A percentile compares a stretch with the other conserved stretches of the same genome.
Conservation (phyloP, 305 asterid genomes). For the Ajuga reptans region DNA sequence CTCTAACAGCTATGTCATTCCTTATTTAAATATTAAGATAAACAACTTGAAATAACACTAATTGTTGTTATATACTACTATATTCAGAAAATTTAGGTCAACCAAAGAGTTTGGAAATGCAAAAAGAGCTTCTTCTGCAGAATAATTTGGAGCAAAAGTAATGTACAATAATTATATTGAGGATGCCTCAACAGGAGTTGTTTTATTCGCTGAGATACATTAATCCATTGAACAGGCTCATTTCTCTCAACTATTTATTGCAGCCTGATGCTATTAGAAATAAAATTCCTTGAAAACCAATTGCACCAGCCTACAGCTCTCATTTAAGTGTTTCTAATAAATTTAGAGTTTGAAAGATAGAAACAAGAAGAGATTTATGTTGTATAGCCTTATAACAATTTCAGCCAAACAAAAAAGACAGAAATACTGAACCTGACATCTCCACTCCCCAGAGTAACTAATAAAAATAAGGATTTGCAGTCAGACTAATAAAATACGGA, state of each 20-base stretch:
- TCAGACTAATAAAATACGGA: background rate
- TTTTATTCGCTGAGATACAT: background rate
- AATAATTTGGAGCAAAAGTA: background rate
- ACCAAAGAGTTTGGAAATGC: constrained; percentile 11
- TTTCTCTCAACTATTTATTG: background rate
- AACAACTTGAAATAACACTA: background rate
- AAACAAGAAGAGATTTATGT: background rate
- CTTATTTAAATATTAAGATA: background rate
- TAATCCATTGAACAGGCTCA: background rate
- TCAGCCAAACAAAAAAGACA: background rate
- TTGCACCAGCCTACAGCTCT: background rate
- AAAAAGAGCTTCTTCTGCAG: background rate
- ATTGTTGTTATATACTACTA: background rate
- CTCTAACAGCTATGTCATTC: too few species aligned
- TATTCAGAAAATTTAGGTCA: constrained; percentile 4
- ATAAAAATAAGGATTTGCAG: background rate
- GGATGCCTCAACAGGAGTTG: constrained; percentile 4
- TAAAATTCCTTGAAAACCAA: background rate
- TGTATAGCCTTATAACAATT: background rate
- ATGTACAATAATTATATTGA: background rate
- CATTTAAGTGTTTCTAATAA: background rate
- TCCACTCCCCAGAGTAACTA: background rate
- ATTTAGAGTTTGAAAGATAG: background rate
- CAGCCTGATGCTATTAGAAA: background rate
- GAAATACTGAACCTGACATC: background rate